Conservation (phyloP, 2,329 filamentous ascomycete species). For the Volutella citrinella region DNA sequence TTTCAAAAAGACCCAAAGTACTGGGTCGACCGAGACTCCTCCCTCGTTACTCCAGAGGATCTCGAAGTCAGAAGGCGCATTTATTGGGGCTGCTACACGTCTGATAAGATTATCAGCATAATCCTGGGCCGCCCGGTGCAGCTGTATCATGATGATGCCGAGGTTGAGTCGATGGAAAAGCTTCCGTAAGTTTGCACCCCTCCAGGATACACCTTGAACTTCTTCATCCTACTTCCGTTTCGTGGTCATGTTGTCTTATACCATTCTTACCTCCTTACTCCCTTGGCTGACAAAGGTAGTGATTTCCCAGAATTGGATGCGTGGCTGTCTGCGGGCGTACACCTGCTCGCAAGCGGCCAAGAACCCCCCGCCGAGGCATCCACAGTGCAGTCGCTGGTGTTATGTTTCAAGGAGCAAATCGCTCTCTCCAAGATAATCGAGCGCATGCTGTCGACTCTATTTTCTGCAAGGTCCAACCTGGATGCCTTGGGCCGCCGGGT, state of each 20-base stretch:
- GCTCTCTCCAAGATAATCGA: constrained; percentile 1
- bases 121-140: constrained; percentile 15
- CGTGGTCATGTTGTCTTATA: no score
- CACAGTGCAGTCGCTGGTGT: background rate
- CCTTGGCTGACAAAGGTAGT: background rate
- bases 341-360: background rate
- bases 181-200: constrained; percentile 3
- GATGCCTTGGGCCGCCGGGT: background rate
- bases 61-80: constrained; percentile 26
- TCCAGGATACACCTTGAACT: no score
- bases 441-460: constrained; percentile 2
- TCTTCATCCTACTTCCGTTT: no score
- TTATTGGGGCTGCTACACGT: constrained; percentile 28
- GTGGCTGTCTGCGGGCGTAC: background rate
- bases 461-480: constrained; percentile 1
- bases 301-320: constrained; percentile 4
- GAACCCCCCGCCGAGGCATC: background rate
- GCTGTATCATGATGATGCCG: constrained; percentile 10
- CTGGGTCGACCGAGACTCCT: constrained; percentile 19
- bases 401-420: constrained; percentile 4
- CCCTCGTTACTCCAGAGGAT: constrained; percentile 18
- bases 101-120: constrained; percentile 24
- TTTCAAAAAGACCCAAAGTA: constrained; percentile 24
- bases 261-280: background rate
- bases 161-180: constrained; percentile 7